phyloP scores from a whole-genome alignment of 2,329 filamentous ascomycete species.

The Pseudogymnoascus sp. region DNA sequence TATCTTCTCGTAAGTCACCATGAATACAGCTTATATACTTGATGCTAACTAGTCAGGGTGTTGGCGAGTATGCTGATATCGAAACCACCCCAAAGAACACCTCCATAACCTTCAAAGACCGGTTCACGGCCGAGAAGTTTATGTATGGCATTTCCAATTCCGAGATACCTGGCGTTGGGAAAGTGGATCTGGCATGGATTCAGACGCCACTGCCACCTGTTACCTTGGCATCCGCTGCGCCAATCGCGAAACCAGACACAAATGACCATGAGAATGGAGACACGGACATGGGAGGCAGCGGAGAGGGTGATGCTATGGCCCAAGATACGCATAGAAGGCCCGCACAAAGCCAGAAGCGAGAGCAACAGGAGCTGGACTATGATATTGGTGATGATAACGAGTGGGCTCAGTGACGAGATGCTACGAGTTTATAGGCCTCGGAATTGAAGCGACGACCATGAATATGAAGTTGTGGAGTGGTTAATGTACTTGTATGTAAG shows the following conservation, averaged over 20 bases:
- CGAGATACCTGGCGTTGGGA: conserved; percentile 56
- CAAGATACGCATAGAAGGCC: conserved; percentile 12
- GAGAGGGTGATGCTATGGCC: conserved; percentile 30
- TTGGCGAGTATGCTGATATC: conserved; percentile 57
- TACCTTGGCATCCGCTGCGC: conserved; percentile 15
- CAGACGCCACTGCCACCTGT: conserved; percentile 27
- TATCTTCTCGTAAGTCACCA: conserved; percentile 57
- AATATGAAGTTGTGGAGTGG: neutral
- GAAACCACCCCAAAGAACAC: conserved; percentile 43
- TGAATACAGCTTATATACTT: conserved; percentile 15
- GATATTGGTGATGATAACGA: conserved; percentile 39
- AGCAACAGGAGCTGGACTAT: conserved; percentile 33
- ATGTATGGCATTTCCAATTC: conserved; percentile 52
- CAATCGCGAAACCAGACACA: conserved; percentile 13
- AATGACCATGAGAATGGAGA: conserved; percentile 19
- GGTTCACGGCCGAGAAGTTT: conserved; percentile 65
- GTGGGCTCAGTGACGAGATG: conserved; percentile 20
- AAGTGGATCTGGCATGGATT: conserved; percentile 62
- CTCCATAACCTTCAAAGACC: conserved; percentile 58
- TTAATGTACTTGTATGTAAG: neutral
- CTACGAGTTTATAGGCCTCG: neutral
- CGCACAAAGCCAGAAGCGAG: conserved; percentile 15
- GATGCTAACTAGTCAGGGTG: conserved; percentile 39
- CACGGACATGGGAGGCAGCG: conserved; percentile 19
- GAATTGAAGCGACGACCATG: neutral